Evolutionary conservation across 345 rosid species (phyloP).

Genomic region (Eucalyptus marginata): DNA sequence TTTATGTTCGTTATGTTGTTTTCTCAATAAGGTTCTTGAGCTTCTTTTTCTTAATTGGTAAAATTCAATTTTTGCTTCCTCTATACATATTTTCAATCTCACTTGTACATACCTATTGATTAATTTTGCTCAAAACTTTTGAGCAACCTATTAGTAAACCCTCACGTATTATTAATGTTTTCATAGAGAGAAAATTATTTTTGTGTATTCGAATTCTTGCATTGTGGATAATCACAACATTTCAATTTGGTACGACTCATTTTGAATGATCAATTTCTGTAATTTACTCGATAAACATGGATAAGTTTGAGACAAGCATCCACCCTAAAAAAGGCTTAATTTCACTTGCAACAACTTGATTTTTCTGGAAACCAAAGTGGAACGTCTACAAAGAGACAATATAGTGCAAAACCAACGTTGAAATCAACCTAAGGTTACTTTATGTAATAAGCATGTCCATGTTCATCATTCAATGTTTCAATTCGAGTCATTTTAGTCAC

Average conservation of each 20-base stretch:
- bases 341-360: not conserved
- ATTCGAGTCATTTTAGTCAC: accelerated
- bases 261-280: not conserved
- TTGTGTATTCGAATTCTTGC: not conserved
- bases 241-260: not conserved
- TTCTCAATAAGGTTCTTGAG: not conserved
- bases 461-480: not conserved
- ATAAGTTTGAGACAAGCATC: not conserved
- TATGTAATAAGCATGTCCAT: not conserved
- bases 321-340: not conserved
- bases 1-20: not conserved
- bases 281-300: not conserved
- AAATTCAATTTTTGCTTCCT: not conserved
- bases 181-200: not conserved
- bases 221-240: not conserved
- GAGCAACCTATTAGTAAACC: not conserved
- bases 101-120: not conserved
- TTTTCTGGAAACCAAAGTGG: not conserved
- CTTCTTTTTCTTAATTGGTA: not conserved
- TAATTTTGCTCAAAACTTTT: not conserved
- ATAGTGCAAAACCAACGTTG: not conserved
- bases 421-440: not conserved
- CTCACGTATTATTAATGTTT: not conserved
- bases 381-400: not conserved
- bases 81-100: not conserved